Conservation (phyloP, 1,139 yeast genomes). For the Suhomyces coccinellae region DNA sequence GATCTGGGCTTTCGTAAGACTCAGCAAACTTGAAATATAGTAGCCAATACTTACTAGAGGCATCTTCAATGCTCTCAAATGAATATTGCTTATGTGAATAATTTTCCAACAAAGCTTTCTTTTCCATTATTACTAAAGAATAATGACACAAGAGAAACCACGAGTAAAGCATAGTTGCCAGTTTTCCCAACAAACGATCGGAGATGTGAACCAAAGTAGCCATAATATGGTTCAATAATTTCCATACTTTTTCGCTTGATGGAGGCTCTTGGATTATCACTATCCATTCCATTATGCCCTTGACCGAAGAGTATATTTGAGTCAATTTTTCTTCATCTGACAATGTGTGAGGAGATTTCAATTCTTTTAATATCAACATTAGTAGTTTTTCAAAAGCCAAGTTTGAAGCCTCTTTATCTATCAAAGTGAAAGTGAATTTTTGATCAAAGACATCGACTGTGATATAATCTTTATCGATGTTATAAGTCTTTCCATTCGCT, state of each 20-base stretch:
- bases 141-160: constrained; percentile 27
- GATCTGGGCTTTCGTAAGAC: neutral
- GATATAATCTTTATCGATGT: constrained; percentile 21
- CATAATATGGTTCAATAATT: constrained; percentile 15
- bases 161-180: constrained; percentile 19
- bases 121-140: constrained; percentile 12
- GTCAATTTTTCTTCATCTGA: constrained; percentile 1
- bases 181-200: constrained; percentile 1
- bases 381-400: constrained; percentile 19
- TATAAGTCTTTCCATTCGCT: constrained; percentile 25
- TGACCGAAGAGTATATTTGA: constrained; percentile 23
- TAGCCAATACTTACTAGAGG: constrained; percentile 13
- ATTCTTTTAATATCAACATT: constrained; percentile 7
- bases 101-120: neutral
- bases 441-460: constrained; percentile 22
- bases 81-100: neutral
- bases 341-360: constrained; percentile 6
- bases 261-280: constrained; percentile 34
- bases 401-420: constrained; percentile 25
- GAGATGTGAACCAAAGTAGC: constrained; percentile 13
- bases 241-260: constrained; percentile 13
- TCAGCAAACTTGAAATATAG: constrained; percentile 12
- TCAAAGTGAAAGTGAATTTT: constrained; percentile 27
- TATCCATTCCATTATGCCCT: constrained; percentile 33
- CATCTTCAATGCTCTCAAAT: neutral